These are phyloP conservation scores for Stephanodiscus minutulus DNA, from an alignment of 108 stramenopile genomes.

Conservation along the genomic window DNA sequence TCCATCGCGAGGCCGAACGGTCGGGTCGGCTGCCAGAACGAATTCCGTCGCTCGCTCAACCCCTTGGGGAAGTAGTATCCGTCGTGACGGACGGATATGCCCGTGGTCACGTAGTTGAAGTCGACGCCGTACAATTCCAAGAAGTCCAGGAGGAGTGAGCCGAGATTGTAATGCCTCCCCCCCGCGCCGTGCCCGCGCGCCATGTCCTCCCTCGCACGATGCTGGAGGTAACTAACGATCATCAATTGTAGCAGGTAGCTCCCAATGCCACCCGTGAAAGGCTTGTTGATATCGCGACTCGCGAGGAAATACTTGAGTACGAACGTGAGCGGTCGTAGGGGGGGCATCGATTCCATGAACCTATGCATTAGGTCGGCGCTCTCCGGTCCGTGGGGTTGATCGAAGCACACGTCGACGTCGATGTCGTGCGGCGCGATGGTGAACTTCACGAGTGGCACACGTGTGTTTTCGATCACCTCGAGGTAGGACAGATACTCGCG, in stretches of 20 bases:
- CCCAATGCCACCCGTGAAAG: constrained; percentile 94
- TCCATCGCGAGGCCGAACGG: constrained; percentile 80
- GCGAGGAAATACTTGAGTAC: constrained; percentile 93
- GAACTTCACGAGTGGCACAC: constrained; percentile 96
- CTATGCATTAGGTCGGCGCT: constrained; percentile 79
- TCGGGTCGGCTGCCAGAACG: constrained; percentile 63
- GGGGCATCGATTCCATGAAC: constrained; percentile 81
- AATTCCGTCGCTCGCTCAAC: constrained; percentile 45
- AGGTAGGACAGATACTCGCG: constrained; percentile 74
- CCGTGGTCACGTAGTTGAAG: constrained; percentile 90
- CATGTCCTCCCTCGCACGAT: constrained; percentile 60
- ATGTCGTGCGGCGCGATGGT: constrained; percentile 77
- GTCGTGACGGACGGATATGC: constrained; percentile 81
- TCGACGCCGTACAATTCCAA: constrained; percentile 90
- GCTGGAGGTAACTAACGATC: constrained; percentile 88
- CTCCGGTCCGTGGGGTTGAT: constrained; percentile 73
- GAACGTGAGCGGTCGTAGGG: constrained; percentile 90
- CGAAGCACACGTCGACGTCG: constrained; percentile 87
- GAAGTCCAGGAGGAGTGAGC: constrained; percentile 87
- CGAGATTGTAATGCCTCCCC: constrained; percentile 65
- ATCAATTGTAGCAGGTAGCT: constrained; percentile 90
- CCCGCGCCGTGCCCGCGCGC: constrained; percentile 7
- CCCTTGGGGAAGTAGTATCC: constrained; percentile 92
- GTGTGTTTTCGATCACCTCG: constrained; percentile 87
- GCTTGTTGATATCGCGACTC: constrained; percentile 89